Evolutionary conservation across 768 basidiomycete genomes (phyloP), one percentile per base, ranked within the genome.

Genomic region (Mycena floridula): DNA sequence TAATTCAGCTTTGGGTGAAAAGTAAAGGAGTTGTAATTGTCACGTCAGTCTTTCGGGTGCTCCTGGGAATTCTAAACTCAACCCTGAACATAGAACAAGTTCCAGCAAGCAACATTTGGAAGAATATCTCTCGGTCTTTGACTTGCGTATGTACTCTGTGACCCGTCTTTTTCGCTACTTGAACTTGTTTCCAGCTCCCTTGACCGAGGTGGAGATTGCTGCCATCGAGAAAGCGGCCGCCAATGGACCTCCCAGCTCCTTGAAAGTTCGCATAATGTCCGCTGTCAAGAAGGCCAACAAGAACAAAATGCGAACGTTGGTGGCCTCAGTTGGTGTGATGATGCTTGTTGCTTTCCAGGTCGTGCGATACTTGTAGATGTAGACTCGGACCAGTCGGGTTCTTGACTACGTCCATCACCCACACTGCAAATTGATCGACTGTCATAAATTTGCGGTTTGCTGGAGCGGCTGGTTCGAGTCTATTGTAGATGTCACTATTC

Each of bases 1-100:
- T 86, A 26, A 62, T 89, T 20, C 73, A 89, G 41, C 62, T 73
- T 1, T 89, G 87, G 86, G 78, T 78, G 2, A 73, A 69, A 52
- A 70, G 73, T 24, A 89, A 89, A 56, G 79, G 79, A 24, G 76
- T 69, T 2, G 75, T 79, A 5, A 74, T 85, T 40, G 80, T 86
- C 48, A 87, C 84, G 81, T 81, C 56, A 42, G 73, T 62, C 25
- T 36, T 22, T 20, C 37, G 12, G 9, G 8, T 16, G 28, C 28
- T 32, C 28, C 9, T 9, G 16, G 16, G 20, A 13, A 13, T 25
- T 36, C 4, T 9, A 5, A 9, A 11, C 16, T n/a, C 18, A 21
- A 8, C 11, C 5, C 44, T 26, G 27, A 57, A 44, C 25, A 15
- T 36, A 72, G 70, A 44, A 73, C 71, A 40, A 67, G 62, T 35